Base-by-base conservation (phyloP, 768 basidiomycete genomes). In the Strobilomyces confusus region DNA sequence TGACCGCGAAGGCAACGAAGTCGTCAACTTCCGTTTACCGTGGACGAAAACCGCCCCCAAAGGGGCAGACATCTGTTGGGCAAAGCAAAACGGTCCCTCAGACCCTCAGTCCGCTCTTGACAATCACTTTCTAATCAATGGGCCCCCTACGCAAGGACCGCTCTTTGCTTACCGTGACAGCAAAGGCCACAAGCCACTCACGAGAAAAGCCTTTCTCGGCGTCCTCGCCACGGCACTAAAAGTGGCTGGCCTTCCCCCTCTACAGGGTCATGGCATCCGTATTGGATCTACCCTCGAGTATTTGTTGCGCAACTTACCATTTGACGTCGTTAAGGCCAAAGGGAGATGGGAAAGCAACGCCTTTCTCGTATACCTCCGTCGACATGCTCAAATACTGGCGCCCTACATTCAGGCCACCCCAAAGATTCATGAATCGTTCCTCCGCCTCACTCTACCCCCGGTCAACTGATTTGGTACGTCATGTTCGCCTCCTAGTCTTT, bases 331-430 rank as follows among this genome's bases (percentile, higher is more conserved):
- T 6, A 51, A 42, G 12, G 32, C 44, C 32, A 34, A 43, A 4
- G 42, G 42, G 2, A 15, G 66, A 0, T 77, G 75, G 76, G 52
- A 57, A 0, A 70, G 72, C 40, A 63, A 75, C 9, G 63, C 69
- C 2, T 75, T 71, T 50, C 23, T 56, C 0, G 3, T 59, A 0
- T 73, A 73, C 50, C 63, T 71, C 1, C 49, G 59, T 4, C 49
- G 63, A 13, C 68, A 72, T 45, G 59, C 63, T 0, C 51, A 60
- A n/a, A 64, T 72, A 40, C 56, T 71, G 30, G 69, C 64, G 0
- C 66, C 66, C 0, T 70, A 69, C 59, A 61, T 72, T n/a, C 67
- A 71, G 29, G 59, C 44, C 3, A 19, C 1, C 1, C 20, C 44
- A 1, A 6, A 9, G 2, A 3, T 45, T 4, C 44, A 45, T 14